Conservation (phyloP, 495 filamentous ascomycete species). For the Hypoxylon lienhwacheense region DNA sequence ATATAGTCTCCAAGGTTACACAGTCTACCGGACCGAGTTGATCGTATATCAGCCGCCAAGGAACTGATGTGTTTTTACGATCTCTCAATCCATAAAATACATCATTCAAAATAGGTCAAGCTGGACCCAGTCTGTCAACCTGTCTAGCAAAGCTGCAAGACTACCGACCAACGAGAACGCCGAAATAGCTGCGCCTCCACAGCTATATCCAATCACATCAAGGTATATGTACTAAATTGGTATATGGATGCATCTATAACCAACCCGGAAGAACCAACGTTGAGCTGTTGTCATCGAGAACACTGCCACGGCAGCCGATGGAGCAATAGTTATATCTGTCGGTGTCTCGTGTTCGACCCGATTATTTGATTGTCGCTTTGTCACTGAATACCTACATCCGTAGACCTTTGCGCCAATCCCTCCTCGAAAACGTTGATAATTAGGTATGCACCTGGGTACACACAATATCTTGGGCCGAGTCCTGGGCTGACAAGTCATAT, state of each 20-base stretch:
- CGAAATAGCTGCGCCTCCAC: conserved; percentile 23
- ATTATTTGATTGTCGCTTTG: not conserved
- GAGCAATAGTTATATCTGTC: conserved; percentile 1
- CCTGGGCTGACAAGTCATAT: conserved; percentile 12
- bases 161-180: too few species aligned
- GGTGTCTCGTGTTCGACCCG: conserved; percentile 14
- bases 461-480: conserved; percentile 5
- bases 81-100: too few species aligned
- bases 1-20: too few species aligned
- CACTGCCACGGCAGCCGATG: conserved; percentile 18
- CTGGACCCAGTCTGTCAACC: too few species aligned
- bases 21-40: too few species aligned
- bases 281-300: conserved; percentile 18
- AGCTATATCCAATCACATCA: conserved; percentile 16
- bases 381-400: too few species aligned
- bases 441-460: conserved; percentile 13
- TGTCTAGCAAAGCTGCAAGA: too few species aligned
- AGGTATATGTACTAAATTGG: conserved; percentile 21
- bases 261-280: conserved; percentile 15
- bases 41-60: too few species aligned
- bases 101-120: too few species aligned
- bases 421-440: not conserved
- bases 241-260: conserved; percentile 1
- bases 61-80: too few species aligned
- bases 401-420: conserved; percentile 9